phyloP scores from a whole-genome alignment of 352 stramenopile genomes.

The Pythium phragmitis region DNA sequence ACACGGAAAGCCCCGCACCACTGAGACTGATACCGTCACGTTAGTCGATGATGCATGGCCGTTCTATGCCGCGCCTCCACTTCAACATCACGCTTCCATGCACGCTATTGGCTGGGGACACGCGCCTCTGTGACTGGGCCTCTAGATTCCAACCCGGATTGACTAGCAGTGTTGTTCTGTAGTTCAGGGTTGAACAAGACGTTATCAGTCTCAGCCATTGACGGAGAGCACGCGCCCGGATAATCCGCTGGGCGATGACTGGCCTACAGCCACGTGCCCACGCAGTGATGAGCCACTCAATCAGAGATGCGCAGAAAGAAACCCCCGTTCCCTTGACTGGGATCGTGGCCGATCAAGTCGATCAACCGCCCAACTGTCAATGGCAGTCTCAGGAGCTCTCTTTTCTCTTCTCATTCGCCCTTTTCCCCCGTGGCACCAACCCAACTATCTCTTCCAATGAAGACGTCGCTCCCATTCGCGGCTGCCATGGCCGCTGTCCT shows the following conservation, averaged over 20 bases:
- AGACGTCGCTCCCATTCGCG: conserved; percentile 5
- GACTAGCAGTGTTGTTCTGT: too few relatives aligned
- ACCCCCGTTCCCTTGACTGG: neutral
- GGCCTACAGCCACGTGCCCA: neutral
- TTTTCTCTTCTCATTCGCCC: neutral
- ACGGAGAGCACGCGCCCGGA: neutral
- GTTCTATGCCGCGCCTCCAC: neutral
- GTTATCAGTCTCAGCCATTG: neutral
- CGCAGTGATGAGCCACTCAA: neutral
- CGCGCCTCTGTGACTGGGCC: too few relatives aligned
- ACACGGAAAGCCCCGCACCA: neutral
- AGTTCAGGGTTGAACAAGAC: neutral
- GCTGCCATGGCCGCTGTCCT: conserved; percentile 1
- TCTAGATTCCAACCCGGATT: neutral
- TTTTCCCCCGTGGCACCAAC: conserved; percentile 8
- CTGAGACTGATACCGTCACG: neutral
- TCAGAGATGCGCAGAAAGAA: too few relatives aligned
- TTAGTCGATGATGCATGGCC: neutral
- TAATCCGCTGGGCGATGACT: neutral
- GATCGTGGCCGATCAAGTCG: neutral
- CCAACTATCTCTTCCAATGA: conserved; percentile 1
- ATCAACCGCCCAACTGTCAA: neutral
- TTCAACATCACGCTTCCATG: neutral
- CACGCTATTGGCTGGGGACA: neutral
- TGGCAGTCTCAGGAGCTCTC: neutral